Evolutionary conservation across 2,329 filamentous ascomycete genomes (phyloP), one percentile per base, ranked within the genome.

Genomic region (Fusarium metavorans): DNA sequence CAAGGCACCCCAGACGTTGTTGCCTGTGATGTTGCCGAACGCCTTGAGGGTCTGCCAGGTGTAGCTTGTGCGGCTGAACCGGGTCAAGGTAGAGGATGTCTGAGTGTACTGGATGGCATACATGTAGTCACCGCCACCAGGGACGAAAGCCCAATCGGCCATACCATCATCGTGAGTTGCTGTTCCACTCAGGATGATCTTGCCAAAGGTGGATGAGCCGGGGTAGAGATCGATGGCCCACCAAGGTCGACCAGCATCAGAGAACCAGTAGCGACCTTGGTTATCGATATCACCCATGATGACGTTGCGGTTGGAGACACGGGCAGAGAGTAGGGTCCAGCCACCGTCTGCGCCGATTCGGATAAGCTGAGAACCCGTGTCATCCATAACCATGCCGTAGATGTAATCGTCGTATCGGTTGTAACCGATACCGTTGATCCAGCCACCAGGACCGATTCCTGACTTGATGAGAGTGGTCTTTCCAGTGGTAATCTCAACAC

Each of bases 281-380:
- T 76, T 66, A 37, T 78, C 77, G 10, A 78, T 68, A 39, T 78
- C 76, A 35, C 77, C 77, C 70, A 77, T 74, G n/a, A 66, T 67
- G 52, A 77, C 43, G 23, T 35, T 48, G 7, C 54, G 65, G 41
- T 74, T 74, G 9, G 58, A 62, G n/a, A 74, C 67, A 20, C 75
- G 72, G 18, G 70, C 65, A 9, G 50, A 41, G 7, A 77, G 43
- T 2, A 77, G 32, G 13, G 73, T 73, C 35, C 65, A 76, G n/a
- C 60, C 57, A 25, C 77, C 77, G 20, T 77, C 72, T 10, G 63
- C 72, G 3, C 66, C 74, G 13, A 78, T 75, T 20, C 74, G 76
- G 48, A 78, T 77, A 11, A 78, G 52, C 50, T 77, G 75, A 6
- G 74, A 68, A 2, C 75, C 75, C 0, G 68, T 32, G 6, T 37